A percentile compares a stretch with the other conserved stretches of the same genome.
Evolutionary conservation across 208 protist genomes (phyloP).

Genomic region (Trichomonas vaginalis): DNA sequence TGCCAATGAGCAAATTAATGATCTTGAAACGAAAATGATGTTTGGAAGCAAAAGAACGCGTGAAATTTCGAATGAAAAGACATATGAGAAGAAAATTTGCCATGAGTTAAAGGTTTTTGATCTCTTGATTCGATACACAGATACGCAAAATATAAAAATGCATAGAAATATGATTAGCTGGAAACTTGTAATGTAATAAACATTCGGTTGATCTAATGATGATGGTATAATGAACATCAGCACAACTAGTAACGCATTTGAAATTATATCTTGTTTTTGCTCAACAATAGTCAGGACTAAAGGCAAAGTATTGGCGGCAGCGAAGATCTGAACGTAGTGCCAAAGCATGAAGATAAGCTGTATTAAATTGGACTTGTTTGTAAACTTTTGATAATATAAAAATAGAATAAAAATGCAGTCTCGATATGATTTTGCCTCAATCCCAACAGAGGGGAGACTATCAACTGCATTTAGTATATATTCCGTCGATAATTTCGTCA

Average conservation of each 20-base stretch:
- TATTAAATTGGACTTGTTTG: neutral
- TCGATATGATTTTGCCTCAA: neutral
- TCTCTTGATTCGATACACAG: neutral
- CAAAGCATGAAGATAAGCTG: neutral
- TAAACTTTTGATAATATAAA: neutral
- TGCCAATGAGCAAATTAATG: neutral
- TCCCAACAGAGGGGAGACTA: neutral
- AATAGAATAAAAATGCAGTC: neutral
- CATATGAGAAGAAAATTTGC: neutral
- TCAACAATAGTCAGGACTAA: neutral
- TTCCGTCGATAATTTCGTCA: neutral
- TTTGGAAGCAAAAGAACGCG: neutral
- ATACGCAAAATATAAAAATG: neutral
- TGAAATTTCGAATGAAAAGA: neutral
- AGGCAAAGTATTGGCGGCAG: neutral
- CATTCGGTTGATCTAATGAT: neutral
- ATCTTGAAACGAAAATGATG: neutral
- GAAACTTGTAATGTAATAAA: neutral
- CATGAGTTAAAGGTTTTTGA: neutral
- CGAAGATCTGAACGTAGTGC: neutral
- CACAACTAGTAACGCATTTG: neutral
- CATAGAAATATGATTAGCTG: neutral
- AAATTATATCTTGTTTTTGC: neutral
- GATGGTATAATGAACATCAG: neutral
- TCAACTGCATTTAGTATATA: neutral